Base-by-base conservation (phyloP, 2,329 filamentous ascomycete species). In the Corynespora cassiicola region DNA sequence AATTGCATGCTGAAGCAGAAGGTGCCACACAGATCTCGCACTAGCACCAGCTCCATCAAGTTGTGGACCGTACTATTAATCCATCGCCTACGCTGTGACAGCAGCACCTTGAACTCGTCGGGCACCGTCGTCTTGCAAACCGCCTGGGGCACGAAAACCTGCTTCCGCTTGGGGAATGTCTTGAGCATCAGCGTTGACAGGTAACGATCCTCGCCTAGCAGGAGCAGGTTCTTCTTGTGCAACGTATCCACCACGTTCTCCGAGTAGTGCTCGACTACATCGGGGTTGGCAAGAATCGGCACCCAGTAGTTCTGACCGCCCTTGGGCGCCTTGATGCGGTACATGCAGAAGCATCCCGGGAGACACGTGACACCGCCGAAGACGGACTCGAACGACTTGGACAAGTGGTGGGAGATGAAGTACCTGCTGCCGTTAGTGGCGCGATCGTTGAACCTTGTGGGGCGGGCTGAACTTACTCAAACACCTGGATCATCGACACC, bases 1-100 rank as follows among this genome's bases (percentile, higher is more conserved):
- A 99, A 99, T 72, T 99, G 94, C 94, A 99, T 99, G 70, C 90
- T 96, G 78, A 99, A 99, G 77, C 95, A 99, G 76, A 99, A 99
- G 3, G 94, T 99, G 52, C 94, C 94, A 65, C 94, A 99, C 11
- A 99, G 81, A 75, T 99, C 94, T 50, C 91, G 84, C 28, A 99
- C 95, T 21, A 99, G 81, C 35, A 97, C 85, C 43, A 99, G 82
- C 71, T 99, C 94, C 88, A 99, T 96, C 28, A 99, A 77, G 66
- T 99, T 99, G 77, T 99, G 94, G 32, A 99, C 87, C 4, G 94
- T 99, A 68, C 90, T 96, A 81, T 99, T 99, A 74, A 99, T 99
- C 94, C 94, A 99, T 70, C 94, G 85, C 69, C 94, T 88, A 60
- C 94, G 85, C 71, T 99, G 94, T 18, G 92, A 97, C 20, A 99